A percentile compares a stretch with the other conserved stretches of the same genome.
Conservation (phyloP, 352 stramenopile genomes). For the Pythium myriotylum region DNA sequence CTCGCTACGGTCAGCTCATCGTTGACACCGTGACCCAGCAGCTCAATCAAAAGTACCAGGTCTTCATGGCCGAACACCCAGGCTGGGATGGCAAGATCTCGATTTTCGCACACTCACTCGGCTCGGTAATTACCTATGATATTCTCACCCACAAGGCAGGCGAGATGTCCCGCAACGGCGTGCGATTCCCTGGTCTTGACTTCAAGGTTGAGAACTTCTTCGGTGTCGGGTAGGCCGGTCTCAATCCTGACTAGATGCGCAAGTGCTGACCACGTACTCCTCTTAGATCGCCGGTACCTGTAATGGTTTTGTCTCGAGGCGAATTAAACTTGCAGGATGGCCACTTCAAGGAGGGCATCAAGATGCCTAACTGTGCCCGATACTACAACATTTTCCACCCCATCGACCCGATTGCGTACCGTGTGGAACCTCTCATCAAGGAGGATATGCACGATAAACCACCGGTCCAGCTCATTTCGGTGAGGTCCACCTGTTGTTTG, state of each 20-base stretch:
- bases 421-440: slow-evolving; percentile 88
- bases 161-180: slow-evolving; percentile 60
- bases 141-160: slow-evolving; percentile 83
- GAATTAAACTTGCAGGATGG: slow-evolving; percentile 78
- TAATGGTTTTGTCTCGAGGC: slow-evolving; percentile 84
- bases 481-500: too few relatives aligned
- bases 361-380: slow-evolving; percentile 74
- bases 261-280: too few relatives aligned
- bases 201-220: slow-evolving; percentile 91
- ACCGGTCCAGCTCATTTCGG: slow-evolving; percentile 79
- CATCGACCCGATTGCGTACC: slow-evolving; percentile 92
- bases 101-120: slow-evolving; percentile 91
- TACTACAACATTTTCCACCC: slow-evolving; percentile 94
- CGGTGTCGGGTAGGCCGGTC: slow-evolving; percentile 60
- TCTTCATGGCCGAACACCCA: slow-evolving; percentile 90
- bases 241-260: background rate
- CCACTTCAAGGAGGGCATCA: slow-evolving; percentile 77
- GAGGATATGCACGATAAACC: slow-evolving; percentile 89
- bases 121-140: slow-evolving; percentile 92
- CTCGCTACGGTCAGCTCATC: slow-evolving; percentile 90
- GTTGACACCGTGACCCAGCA: slow-evolving; percentile 89
- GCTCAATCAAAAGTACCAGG: slow-evolving; percentile 88
- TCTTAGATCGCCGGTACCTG: slow-evolving; percentile 71
- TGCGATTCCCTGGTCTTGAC: slow-evolving; percentile 77
- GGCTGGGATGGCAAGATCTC: slow-evolving; percentile 87